phyloP scores from a whole-genome alignment of 2,329 filamentous ascomycete genomes.

The Eutypella sp. region DNA sequence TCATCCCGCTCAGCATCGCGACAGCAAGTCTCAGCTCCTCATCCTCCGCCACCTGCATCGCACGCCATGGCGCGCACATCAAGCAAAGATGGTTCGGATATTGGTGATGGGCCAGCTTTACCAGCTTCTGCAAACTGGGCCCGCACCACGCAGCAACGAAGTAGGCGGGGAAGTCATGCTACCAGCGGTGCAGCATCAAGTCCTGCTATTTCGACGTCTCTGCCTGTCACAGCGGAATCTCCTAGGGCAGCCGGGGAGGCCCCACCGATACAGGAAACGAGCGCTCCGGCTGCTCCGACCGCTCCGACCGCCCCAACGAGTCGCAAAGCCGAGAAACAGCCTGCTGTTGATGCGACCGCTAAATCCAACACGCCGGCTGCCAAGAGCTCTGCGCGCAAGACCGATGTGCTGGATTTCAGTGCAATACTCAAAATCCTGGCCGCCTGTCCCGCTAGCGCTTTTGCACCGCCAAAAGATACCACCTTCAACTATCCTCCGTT shows the following conservation, averaged over 20 bases:
- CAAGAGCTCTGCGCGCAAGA: constrained; percentile 4
- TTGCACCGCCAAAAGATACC: constrained; percentile 14
- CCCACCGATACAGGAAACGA: constrained; percentile 28
- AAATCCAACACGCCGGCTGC: constrained; percentile 3
- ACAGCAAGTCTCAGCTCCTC: constrained; percentile 40
- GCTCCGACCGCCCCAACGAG: constrained; percentile 17
- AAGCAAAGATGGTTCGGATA: constrained; percentile 72
- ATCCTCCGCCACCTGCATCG: constrained; percentile 34
- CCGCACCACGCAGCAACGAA: constrained; percentile 59
- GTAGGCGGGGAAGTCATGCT: constrained; percentile 70
- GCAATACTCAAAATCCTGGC: constrained; percentile 20
- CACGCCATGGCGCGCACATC: constrained; percentile 69
- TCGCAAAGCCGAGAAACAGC: constrained; percentile 24
- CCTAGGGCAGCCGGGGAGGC: constrained; percentile 38
- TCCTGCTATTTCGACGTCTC: constrained; percentile 62
- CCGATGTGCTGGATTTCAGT: constrained; percentile 18
- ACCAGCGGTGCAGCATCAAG: constrained; percentile 79
- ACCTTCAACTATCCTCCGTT: constrained; percentile 59
- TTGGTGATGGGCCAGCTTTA: constrained; percentile 80
- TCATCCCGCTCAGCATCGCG: constrained; percentile 51
- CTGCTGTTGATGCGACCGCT: constrained; percentile 9
- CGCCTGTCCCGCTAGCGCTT: constrained; percentile 34
- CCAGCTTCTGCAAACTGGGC: constrained; percentile 95
- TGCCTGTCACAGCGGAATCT: constrained; percentile 50
- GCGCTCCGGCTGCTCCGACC: constrained; percentile 18